A percentile compares a stretch with the other conserved stretches of the same genome.
These are phyloP conservation scores for Ustilago trichophora DNA, from an alignment of 1,284 basidiomycete genomes.

Conservation along the genomic window DNA sequence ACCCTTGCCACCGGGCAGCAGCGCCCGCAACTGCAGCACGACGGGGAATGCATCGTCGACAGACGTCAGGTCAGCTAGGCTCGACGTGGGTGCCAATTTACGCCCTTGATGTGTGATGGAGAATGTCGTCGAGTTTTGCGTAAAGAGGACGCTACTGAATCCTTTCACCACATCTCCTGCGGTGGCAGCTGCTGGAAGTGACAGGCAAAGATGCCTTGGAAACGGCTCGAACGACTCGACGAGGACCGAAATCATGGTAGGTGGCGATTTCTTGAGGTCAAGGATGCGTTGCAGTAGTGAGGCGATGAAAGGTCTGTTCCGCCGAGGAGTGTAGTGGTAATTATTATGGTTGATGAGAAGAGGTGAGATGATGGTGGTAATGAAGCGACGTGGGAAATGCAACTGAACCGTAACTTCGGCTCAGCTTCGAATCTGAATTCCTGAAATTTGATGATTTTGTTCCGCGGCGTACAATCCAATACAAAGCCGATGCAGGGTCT, in stretches of 20 bases:
- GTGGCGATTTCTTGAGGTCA: no score
- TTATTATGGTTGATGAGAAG: slow-evolving; percentile 14
- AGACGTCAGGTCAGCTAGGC: slow-evolving; percentile 1
- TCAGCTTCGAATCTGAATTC: slow-evolving; percentile 3
- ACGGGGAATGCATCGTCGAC: slow-evolving; percentile 15
- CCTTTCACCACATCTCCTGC: slow-evolving; percentile 32
- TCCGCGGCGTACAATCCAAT: slow-evolving; percentile 7
- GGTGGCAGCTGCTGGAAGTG: slow-evolving; percentile 30
- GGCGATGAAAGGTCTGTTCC: no score
- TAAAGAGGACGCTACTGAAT: slow-evolving; percentile 15
- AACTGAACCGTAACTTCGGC: neutral
- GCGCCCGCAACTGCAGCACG: slow-evolving; percentile 43
- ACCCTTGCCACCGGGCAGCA: slow-evolving; percentile 85
- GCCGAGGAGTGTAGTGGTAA: neutral
- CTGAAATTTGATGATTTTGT: neutral
- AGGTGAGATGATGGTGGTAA: slow-evolving; percentile 12
- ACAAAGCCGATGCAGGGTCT: slow-evolving; percentile 39
- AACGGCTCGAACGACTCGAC: slow-evolving; percentile 45
- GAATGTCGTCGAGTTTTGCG: slow-evolving; percentile 7
- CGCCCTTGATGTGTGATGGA: slow-evolving; percentile 22
- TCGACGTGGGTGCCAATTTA: neutral
- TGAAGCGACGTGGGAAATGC: neutral
- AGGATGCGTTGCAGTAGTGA: no score
- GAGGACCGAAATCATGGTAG: slow-evolving; percentile 25
- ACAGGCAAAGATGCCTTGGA: slow-evolving; percentile 38